Evolutionary conservation across 768 basidiomycete genomes (phyloP).

Genomic region (Lentinula sp.): DNA sequence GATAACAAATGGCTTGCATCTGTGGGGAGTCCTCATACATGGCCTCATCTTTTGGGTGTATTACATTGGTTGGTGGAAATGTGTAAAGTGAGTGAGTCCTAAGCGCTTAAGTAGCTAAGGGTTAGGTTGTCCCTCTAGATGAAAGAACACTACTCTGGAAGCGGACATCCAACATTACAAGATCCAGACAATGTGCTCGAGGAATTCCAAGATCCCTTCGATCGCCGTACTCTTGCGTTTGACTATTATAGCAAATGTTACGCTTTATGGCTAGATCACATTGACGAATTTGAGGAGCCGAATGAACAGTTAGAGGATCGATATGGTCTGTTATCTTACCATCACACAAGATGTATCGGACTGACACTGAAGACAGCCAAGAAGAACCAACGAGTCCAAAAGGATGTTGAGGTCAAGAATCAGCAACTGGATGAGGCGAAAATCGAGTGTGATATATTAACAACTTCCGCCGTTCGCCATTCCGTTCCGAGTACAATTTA

Average conservation of each 20-base stretch:
- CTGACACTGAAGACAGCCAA: conserved; percentile 36
- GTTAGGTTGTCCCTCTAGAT: conserved; percentile 19
- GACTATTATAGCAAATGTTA: conserved; percentile 69
- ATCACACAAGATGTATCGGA: not conserved
- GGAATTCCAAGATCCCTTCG: conserved; percentile 68
- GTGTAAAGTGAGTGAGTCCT: conserved; percentile 57
- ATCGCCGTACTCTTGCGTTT: conserved; percentile 75
- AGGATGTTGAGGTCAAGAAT: conserved; percentile 55
- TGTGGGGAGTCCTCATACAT: conserved; percentile 86
- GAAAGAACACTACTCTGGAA: conserved; percentile 42
- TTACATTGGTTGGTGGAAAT: conserved; percentile 90
- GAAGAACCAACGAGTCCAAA: conserved; percentile 64
- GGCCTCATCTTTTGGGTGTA: conserved; percentile 84
- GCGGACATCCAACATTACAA: conserved; percentile 65
- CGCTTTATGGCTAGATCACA: conserved; percentile 56
- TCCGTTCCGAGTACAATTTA: not conserved
- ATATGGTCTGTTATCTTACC: conserved; percentile 49
- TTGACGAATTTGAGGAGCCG: conserved; percentile 64
- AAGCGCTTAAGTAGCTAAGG: not conserved
- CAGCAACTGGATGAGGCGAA: conserved; percentile 40
- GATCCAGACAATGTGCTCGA: conserved; percentile 55
- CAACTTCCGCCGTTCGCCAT: conserved; percentile 49
- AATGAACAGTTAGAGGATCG: conserved; percentile 67
- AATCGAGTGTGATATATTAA: conserved; percentile 51
- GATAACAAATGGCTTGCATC: conserved; percentile 85